These are phyloP conservation scores for Chenopodium suecicum DNA, from an alignment of 148 eudicot genomes.

Conservation along the genomic window DNA sequence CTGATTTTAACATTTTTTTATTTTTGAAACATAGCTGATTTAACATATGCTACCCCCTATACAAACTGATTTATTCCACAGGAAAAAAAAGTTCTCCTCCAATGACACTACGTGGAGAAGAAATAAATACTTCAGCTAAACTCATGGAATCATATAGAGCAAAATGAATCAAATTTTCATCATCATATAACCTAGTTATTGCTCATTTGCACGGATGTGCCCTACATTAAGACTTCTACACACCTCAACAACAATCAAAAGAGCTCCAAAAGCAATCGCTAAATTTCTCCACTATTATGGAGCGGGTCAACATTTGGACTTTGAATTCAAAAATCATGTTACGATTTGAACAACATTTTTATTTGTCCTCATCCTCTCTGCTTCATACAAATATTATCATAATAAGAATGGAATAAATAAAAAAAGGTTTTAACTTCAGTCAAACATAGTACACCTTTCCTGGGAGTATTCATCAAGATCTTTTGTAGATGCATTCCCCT, in stretches of 20 bases:
- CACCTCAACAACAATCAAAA: not conserved
- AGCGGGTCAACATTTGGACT: not conserved
- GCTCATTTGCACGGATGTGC: not conserved
- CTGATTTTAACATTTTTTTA: not conserved
- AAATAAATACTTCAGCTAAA: not conserved
- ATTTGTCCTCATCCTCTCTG: not conserved
- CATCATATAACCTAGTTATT: too few species aligned
- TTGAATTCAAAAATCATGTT: not conserved
- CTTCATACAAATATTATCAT: not conserved
- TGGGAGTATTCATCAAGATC: not conserved
- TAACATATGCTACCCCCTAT: not conserved
- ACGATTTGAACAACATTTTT: not conserved
- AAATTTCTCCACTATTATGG: not conserved
- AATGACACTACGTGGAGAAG: not conserved
- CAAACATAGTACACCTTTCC: too few species aligned
- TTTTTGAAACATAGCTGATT: too few species aligned
- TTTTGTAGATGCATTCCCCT: not conserved
- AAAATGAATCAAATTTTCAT: not conserved
- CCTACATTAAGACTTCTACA: not conserved
- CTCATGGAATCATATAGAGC: not conserved
- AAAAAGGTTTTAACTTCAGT: too few species aligned
- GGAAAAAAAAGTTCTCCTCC: not conserved
- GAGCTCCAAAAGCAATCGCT: too few species aligned
- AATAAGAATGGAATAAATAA: not conserved
- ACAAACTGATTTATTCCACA: not conserved